Evolutionary conservation across 2,329 filamentous ascomycete species (phyloP).

Genomic region (Phoma sp.): DNA sequence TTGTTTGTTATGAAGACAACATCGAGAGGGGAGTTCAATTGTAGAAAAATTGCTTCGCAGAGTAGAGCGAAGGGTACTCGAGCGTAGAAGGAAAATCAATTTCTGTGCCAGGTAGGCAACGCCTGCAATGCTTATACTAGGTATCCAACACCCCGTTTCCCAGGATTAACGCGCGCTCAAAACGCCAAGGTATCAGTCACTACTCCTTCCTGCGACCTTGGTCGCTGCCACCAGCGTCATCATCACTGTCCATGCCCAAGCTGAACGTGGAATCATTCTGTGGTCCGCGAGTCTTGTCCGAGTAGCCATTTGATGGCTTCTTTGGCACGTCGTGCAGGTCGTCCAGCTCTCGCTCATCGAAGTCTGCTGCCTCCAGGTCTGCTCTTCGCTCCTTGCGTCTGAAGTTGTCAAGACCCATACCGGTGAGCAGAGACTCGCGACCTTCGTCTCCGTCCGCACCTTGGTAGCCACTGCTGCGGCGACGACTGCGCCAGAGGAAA

Average conservation of each 20-base stretch:
- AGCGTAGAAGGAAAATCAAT: neutral
- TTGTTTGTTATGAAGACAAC: too few relatives aligned
- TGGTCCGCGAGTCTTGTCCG: slow-evolving; percentile 41
- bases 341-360: slow-evolving; percentile 68
- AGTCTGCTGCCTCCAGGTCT: slow-evolving; percentile 69
- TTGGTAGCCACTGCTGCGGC: slow-evolving; percentile 52
- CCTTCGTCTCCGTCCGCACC: slow-evolving; percentile 54
- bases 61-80: too few relatives aligned
- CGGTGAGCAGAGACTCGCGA: slow-evolving; percentile 53
- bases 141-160: slow-evolving; percentile 3
- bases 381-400: slow-evolving; percentile 48
- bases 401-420: slow-evolving; percentile 59
- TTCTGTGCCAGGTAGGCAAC: slow-evolving; percentile 8
- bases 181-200: slow-evolving; percentile 5
- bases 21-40: too few relatives aligned
- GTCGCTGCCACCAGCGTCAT: slow-evolving; percentile 44
- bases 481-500: slow-evolving; percentile 64
- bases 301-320: slow-evolving; percentile 34
- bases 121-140: slow-evolving; percentile 23
- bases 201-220: slow-evolving; percentile 42
- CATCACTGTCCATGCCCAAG: slow-evolving; percentile 56
- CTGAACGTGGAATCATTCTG: slow-evolving; percentile 55
- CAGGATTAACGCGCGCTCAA: slow-evolving; percentile 1
- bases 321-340: slow-evolving; percentile 52
- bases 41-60: too few relatives aligned